Percentiles rank a stretch among this genome's conserved stretches.
Conservation (phyloP, 2,329 filamentous ascomycete species). For the Fusarium caatingaense region DNA sequence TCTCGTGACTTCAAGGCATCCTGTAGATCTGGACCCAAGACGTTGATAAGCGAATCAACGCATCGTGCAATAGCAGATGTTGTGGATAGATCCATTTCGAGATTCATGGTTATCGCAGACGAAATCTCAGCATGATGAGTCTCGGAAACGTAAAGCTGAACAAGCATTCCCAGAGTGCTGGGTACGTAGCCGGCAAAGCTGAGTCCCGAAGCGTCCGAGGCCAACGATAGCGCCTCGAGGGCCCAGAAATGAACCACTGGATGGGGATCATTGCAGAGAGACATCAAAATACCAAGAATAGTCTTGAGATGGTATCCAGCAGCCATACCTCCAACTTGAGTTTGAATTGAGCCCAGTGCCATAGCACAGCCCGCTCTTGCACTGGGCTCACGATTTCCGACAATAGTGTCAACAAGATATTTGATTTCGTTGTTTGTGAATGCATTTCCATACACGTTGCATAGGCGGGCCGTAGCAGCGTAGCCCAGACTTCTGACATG, state of each 20-base stretch:
- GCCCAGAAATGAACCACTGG: slow-evolving; percentile 97
- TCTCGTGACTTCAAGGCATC: slow-evolving; percentile 93
- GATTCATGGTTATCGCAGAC: slow-evolving; percentile 85
- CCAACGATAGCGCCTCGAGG: slow-evolving; percentile 84
- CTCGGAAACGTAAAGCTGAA: slow-evolving; percentile 91
- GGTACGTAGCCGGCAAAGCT: slow-evolving; percentile 93
- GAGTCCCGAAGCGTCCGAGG: slow-evolving; percentile 91
- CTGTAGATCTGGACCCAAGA: slow-evolving; percentile 93
- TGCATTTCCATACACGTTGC: slow-evolving; percentile 83
- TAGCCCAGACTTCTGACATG: slow-evolving; percentile 88
- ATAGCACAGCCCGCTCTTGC: slow-evolving; percentile 94
- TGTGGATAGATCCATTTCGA: slow-evolving; percentile 87
- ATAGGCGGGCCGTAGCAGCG: slow-evolving; percentile 85
- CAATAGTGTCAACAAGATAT: slow-evolving; percentile 91
- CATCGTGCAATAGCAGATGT: slow-evolving; percentile 86
- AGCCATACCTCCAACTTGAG: slow-evolving; percentile 96
- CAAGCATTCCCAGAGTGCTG: slow-evolving; percentile 91
- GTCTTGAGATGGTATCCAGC: slow-evolving; percentile 96
- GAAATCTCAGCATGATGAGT: slow-evolving; percentile 88
- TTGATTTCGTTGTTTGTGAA: slow-evolving; percentile 94
- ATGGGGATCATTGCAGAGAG: slow-evolving; percentile 93
- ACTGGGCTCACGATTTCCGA: slow-evolving; percentile 91
- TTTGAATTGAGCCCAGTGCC: slow-evolving; percentile 92
- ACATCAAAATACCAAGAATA: slow-evolving; percentile 98
- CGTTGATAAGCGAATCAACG: slow-evolving; percentile 95